Evolutionary conservation across 805 yeast genomes (phyloP).

Genomic region (Lipomyces sp.): DNA sequence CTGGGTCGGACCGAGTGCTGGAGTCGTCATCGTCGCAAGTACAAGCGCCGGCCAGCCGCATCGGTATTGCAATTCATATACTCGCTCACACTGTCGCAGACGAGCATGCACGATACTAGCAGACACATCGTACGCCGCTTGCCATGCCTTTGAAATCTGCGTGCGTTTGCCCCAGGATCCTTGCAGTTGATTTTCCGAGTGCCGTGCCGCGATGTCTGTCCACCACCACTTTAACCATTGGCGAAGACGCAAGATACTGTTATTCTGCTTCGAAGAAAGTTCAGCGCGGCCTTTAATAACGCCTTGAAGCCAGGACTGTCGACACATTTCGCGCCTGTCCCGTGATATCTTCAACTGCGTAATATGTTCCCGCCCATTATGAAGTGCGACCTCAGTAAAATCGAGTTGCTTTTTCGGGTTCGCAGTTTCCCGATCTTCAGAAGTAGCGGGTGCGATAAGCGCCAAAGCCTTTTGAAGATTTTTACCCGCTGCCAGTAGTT

Average conservation of each 20-base stretch:
- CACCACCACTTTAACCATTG: slow-evolving; percentile 41
- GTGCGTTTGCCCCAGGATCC: slow-evolving; percentile 37
- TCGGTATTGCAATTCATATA: slow-evolving; percentile 36
- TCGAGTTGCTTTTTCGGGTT: slow-evolving; percentile 28
- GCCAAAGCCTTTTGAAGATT: slow-evolving; percentile 13
- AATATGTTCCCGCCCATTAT: slow-evolving; percentile 31
- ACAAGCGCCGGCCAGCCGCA: slow-evolving; percentile 40
- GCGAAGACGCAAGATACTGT: slow-evolving; percentile 29
- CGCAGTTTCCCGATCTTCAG: slow-evolving; percentile 29
- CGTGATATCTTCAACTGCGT: slow-evolving; percentile 16
- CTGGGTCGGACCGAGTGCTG: slow-evolving; percentile 37
- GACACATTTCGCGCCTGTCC: slow-evolving; percentile 28
- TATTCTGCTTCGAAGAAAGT: slow-evolving; percentile 32
- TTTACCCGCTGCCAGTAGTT: slow-evolving; percentile 27
- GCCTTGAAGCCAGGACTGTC: slow-evolving; percentile 29
- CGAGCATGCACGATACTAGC: slow-evolving; percentile 39
- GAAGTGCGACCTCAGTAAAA: slow-evolving; percentile 30
- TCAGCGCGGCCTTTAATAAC: slow-evolving; percentile 39
- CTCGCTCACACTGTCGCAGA: slow-evolving; percentile 37
- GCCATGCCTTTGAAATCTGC: slow-evolving; percentile 35
- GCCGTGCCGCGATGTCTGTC: slow-evolving; percentile 38
- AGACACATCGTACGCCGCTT: slow-evolving; percentile 32
- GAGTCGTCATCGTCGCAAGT: slow-evolving; percentile 38
- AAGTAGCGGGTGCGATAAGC: slow-evolving; percentile 9
- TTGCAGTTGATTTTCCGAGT: slow-evolving; percentile 29